Evolutionary conservation across 2,329 filamentous ascomycete species (phyloP).

Genomic region (Lasiodiplodia sp.): DNA sequence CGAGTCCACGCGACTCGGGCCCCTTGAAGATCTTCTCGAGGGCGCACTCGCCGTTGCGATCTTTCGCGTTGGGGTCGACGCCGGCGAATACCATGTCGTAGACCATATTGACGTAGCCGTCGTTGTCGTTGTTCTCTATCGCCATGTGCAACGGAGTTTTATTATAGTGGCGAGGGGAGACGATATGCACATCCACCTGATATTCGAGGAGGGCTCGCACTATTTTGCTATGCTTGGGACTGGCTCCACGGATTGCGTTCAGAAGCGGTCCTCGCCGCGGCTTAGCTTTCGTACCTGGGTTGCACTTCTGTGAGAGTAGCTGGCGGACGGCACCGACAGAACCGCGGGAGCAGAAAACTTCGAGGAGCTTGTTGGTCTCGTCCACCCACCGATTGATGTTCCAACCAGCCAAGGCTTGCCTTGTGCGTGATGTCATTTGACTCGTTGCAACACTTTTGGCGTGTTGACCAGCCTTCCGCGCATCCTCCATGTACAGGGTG

Average conservation of each 20-base stretch:
- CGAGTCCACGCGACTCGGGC: neutral
- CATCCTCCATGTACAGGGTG: slow-evolving; percentile 4
- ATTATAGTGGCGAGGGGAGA: neutral
- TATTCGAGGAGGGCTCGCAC: neutral
- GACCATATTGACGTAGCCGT: neutral
- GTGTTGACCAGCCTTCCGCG: neutral
- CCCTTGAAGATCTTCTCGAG: slow-evolving; percentile 24
- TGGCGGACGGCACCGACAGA: neutral
- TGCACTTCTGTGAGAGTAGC: slow-evolving; percentile 1
- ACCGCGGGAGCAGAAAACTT: neutral
- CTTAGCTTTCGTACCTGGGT: slow-evolving; percentile 14
- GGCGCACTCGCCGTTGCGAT: slow-evolving; percentile 15
- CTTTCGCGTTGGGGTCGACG: slow-evolving; percentile 12
- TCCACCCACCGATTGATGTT: neutral
- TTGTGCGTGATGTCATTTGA: neutral
- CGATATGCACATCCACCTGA: neutral
- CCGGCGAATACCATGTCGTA: neutral
- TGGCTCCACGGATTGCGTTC: slow-evolving; percentile 8
- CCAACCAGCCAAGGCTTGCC: neutral
- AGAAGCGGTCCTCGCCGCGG: slow-evolving; percentile 6
- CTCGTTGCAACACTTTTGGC: neutral
- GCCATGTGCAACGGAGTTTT: neutral
- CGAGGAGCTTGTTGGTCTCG: neutral
- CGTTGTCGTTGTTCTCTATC: neutral
- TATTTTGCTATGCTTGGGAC: neutral